These are phyloP conservation scores for Spencermartinsiella europaea DNA, from an alignment of 805 yeast species.

Conservation along the genomic window DNA sequence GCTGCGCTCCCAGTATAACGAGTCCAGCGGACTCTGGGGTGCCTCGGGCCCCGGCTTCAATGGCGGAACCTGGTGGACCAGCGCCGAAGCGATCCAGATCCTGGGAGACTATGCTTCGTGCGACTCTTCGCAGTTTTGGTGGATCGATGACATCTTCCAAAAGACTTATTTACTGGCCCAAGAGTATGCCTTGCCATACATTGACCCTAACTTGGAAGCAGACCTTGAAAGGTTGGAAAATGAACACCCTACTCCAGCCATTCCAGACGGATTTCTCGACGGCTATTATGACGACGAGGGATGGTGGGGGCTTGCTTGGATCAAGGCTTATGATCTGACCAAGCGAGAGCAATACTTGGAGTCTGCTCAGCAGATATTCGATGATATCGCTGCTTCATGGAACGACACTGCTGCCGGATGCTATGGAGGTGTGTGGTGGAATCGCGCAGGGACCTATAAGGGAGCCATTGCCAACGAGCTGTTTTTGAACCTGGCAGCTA, in stretches of 20 bases:
- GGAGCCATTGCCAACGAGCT: conserved; percentile 18
- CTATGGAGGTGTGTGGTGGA: conserved; percentile 18
- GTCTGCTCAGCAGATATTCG: conserved; percentile 9
- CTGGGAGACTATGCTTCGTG: conserved; percentile 1
- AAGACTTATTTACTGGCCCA: neutral
- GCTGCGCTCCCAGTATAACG: neutral
- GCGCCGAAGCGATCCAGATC: conserved; percentile 3
- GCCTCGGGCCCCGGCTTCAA: neutral
- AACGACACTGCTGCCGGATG: conserved; percentile 6
- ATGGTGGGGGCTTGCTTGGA: conserved; percentile 20
- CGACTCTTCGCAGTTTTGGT: neutral
- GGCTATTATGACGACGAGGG: conserved; percentile 17
- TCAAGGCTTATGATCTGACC: conserved; percentile 12
- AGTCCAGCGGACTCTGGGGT: neutral
- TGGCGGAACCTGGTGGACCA: conserved; percentile 11
- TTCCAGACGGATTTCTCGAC: conserved; percentile 9
- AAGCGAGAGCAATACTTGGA: conserved; percentile 6
- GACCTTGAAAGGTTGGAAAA: neutral
- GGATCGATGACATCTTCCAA: neutral
- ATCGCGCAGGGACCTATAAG: conserved; percentile 8
- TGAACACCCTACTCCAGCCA: conserved; percentile 4
- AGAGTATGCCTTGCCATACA: neutral
- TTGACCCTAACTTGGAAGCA: conserved; percentile 2
- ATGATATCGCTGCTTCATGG: conserved; percentile 10
- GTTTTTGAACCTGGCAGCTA: conserved; percentile 11